Percentiles rank a stretch among this genome's conserved stretches.
These are phyloP conservation scores for Blastocystis hominis DNA, from an alignment of 352 stramenopile species.

Conservation along the genomic window DNA sequence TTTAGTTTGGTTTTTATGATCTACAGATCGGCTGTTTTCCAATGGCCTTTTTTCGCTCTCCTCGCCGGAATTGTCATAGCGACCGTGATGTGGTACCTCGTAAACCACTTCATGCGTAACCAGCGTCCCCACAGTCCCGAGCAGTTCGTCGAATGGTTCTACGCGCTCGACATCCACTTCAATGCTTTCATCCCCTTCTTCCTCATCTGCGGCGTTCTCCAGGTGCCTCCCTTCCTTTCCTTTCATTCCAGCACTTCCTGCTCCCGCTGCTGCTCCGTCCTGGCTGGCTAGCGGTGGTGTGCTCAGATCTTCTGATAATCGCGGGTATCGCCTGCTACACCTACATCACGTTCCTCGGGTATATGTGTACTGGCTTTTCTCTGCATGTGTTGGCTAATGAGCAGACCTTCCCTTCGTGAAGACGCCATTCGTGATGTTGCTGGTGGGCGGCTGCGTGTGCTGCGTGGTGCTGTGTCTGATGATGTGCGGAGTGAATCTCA, in stretches of 20 bases:
- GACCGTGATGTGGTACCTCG: constrained; percentile 68
- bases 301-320: constrained; percentile 85
- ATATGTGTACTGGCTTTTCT: constrained; percentile 69
- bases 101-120: constrained; percentile 64
- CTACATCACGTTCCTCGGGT: constrained; percentile 95
- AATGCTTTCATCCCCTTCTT: constrained; percentile 95
- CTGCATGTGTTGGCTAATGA: not conserved
- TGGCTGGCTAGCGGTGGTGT: constrained; percentile 75
- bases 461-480: constrained; percentile 11
- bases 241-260: constrained; percentile 80
- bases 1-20: not conserved
- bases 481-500: constrained; percentile 15
- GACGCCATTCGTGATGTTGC: constrained; percentile 40
- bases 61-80: constrained; percentile 59
- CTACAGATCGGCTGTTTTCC: constrained; percentile 44
- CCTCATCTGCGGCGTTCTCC: constrained; percentile 82
- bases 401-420: constrained; percentile 16
- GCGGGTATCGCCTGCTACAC: constrained; percentile 84
- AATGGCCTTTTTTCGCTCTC: constrained; percentile 58
- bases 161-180: constrained; percentile 97
- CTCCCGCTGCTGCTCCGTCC: constrained; percentile 80
- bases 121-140: constrained; percentile 73
- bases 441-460: not conserved
- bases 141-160: constrained; percentile 95
- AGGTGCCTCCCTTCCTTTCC: constrained; percentile 64